Conservation (phyloP, 1,139 yeast species). For the Citeromyces hawaiiensis region DNA sequence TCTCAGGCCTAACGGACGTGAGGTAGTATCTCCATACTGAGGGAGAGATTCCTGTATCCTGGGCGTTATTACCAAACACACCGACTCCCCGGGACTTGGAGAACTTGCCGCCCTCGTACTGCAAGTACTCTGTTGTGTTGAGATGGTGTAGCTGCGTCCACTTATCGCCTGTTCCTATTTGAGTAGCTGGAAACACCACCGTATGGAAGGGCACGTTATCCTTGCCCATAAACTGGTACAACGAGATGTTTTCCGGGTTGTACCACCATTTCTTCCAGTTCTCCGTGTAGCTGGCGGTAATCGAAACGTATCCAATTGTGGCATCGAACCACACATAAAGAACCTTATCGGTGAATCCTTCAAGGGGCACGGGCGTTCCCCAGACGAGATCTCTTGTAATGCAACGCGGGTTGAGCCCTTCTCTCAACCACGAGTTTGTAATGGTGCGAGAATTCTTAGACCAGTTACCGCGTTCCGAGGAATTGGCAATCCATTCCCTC, state of each 20-base stretch:
- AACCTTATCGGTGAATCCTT: constrained; percentile 74
- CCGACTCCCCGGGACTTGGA: constrained; percentile 95
- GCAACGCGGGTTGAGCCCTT: constrained; percentile 89
- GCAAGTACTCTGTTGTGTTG: constrained; percentile 91
- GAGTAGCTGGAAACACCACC: constrained; percentile 90
- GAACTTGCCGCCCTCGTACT: constrained; percentile 95
- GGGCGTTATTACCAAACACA: constrained; percentile 95
- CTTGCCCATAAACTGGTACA: constrained; percentile 98
- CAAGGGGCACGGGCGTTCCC: constrained; percentile 97
- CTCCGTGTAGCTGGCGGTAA: constrained; percentile 82
- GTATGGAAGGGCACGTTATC: constrained; percentile 98
- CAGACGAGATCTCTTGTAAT: constrained; percentile 93
- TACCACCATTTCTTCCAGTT: constrained; percentile 91
- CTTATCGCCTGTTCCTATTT: constrained; percentile 72
- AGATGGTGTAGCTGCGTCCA: constrained; percentile 92
- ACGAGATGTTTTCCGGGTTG: constrained; percentile 63
- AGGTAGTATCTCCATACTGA: constrained; percentile 97
- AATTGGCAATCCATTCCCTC: constrained; percentile 56
- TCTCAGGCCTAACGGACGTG: constrained; percentile 87
- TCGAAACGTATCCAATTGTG: constrained; percentile 88
- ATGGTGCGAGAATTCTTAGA: constrained; percentile 81
- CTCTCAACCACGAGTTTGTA: constrained; percentile 86
- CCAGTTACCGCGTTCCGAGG: constrained; percentile 73
- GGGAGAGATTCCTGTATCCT: constrained; percentile 80
- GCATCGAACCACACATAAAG: constrained; percentile 99